Evolutionary conservation across 768 basidiomycete genomes (phyloP), one percentile per base, ranked within the genome.

Genomic region (Dacryopinax primogenitus): DNA sequence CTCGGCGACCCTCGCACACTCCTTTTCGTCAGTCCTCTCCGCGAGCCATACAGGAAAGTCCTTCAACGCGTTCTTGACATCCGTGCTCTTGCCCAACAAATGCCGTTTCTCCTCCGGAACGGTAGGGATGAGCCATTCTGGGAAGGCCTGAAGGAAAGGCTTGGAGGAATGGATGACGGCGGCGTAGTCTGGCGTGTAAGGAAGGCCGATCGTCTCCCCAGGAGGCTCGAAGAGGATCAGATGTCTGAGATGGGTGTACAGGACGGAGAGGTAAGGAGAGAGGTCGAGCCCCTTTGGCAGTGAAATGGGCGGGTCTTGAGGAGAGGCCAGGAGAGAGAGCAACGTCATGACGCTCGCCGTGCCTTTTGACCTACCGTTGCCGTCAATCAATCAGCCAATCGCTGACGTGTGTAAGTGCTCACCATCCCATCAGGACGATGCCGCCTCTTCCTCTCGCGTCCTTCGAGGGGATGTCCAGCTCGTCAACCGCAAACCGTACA

Each of bases 341-440:
- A 58, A 30, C 15, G 51, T 28, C 51, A 58, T 58, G 13, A 21
- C 21, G 30, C 51, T 58, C 4, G 51, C 51, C 4, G 11, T 58
- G 11, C 51, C 51, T 30, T 58, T 58, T 30, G 51, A 58, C 51
- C 51, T 58, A 47, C 7, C 9, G 45, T 23, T 15, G 13, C 13
- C 6, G 23, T 47, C 45, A 47, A 9, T 18, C 11, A 7, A 47
- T 9, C 23, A 6, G 11, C 45, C 11, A 9, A 47, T 47, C 11
- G 9, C 9, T 47, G 12, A 26, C 13, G 15, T 15, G 51, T 28
- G 37, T 11, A 39, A 11, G 37, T 26, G 32, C 51, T 13, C 51
- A 58, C 51, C 51, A 58, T 26, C 51, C 51, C 51, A 58, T 58
- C 51, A 58, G 13, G 11, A 58, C 51, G 51, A 58, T 58, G 9